A percentile compares a stretch with the other conserved stretches of the same genome.
Conservation (phyloP, 371 early-diverging fungal species). For the Fennellomyces sp. region DNA sequence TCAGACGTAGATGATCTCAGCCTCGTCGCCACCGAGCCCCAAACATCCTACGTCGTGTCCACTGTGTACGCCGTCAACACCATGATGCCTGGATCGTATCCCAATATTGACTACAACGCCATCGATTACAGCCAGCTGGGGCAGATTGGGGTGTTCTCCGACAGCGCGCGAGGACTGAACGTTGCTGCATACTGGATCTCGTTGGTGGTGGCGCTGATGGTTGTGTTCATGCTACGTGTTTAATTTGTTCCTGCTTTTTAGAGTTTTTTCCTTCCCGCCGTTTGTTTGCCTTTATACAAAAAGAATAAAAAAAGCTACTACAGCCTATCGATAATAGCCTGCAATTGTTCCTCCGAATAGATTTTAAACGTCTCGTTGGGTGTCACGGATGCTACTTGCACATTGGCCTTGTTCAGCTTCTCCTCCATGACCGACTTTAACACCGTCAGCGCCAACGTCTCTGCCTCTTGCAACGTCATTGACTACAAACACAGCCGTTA, state of each 20-base stretch:
- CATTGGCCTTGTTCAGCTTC: conserved; percentile 93
- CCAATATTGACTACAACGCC: conserved; percentile 12
- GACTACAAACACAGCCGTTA: conserved; percentile 43
- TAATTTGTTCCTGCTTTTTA: not conserved
- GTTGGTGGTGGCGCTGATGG: not conserved
- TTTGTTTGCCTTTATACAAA: conserved; percentile 3
- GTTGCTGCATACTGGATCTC: not conserved
- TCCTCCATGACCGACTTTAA: conserved; percentile 99
- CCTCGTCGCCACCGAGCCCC: too few relatives aligned
- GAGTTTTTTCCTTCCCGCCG: not conserved
- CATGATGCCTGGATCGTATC: conserved; percentile 4
- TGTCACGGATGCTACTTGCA: conserved; percentile 96
- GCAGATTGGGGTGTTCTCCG: conserved; percentile 14
- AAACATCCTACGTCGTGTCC: not conserved
- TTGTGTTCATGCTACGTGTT: conserved; percentile 5
- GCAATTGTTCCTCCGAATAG: conserved; percentile 75
- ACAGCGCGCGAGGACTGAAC: not conserved
- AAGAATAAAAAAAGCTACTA: conserved; percentile 21
- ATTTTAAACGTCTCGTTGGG: conserved; percentile 76
- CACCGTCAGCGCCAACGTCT: conserved; percentile 90
- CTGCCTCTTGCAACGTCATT: conserved; percentile 88
- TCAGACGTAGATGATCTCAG: too few relatives aligned
- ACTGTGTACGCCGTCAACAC: conserved; percentile 15
- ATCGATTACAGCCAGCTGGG: conserved; percentile 12
- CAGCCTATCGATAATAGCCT: conserved; percentile 67